A percentile compares a stretch with the other conserved stretches of the same genome.
These are phyloP conservation scores for Teratosphaeria viscida DNA, from an alignment of 2,329 filamentous ascomycete species.

Conservation along the genomic window DNA sequence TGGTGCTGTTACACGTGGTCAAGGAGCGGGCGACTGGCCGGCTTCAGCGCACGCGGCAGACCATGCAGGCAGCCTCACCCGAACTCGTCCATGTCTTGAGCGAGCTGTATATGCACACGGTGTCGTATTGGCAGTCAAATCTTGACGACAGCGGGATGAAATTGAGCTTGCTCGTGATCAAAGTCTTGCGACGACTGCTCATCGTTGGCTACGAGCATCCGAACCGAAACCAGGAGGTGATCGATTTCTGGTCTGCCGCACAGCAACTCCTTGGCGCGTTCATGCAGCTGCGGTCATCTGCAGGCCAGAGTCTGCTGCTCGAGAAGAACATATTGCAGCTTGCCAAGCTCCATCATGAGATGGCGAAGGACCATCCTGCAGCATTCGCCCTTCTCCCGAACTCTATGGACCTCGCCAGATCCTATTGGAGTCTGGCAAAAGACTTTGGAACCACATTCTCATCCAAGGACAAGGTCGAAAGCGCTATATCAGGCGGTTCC, in stretches of 20 bases:
- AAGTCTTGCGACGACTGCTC: conserved; percentile 67
- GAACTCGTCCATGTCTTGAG: conserved; percentile 74
- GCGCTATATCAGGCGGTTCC: conserved; percentile 26
- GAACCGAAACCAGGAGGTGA: conserved; percentile 64
- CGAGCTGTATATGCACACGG: conserved; percentile 64
- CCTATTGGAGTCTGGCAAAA: conserved; percentile 76
- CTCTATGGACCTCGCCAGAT: conserved; percentile 63
- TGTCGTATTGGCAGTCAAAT: conserved; percentile 50
- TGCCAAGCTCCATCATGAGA: conserved; percentile 80
- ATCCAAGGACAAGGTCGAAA: conserved; percentile 32
- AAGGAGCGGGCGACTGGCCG: conserved; percentile 83
- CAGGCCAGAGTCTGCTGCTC: conserved; percentile 35
- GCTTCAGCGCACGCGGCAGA: conserved; percentile 62
- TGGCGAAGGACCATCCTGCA: conserved; percentile 68
- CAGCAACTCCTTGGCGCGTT: conserved; percentile 70
- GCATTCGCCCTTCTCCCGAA: conserved; percentile 76
- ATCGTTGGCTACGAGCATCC: conserved; percentile 77
- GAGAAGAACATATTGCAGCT: conserved; percentile 84
- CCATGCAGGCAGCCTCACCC: conserved; percentile 66
- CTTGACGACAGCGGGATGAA: conserved; percentile 53
- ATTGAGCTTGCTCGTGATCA: conserved; percentile 69
- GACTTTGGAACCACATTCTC: conserved; percentile 67
- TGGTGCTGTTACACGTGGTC: conserved; percentile 72
- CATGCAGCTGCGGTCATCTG: conserved; percentile 30
- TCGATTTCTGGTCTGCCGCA: conserved; percentile 69